These are phyloP conservation scores for Piromyces finnis DNA, from an alignment of 192 early-diverging fungal genomes.

Conservation along the genomic window DNA sequence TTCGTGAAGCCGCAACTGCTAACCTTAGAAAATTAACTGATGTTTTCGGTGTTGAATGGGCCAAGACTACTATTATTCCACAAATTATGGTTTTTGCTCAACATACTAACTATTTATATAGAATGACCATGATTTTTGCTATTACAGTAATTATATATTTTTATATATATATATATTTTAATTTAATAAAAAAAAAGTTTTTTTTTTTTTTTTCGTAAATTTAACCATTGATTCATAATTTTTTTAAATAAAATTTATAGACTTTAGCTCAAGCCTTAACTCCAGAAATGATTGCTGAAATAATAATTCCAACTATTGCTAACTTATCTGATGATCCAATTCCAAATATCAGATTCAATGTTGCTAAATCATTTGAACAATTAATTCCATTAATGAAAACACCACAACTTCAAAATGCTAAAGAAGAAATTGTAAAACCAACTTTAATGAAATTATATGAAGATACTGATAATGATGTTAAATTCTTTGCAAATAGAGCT, in stretches of 20 bases:
- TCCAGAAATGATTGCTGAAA: constrained; percentile 69
- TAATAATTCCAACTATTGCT: constrained; percentile 73
- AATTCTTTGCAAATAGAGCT: constrained; percentile 76
- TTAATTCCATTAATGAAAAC: constrained; percentile 57
- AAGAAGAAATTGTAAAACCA: constrained; percentile 58
- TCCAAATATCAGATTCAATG: constrained; percentile 99
- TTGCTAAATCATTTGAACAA: constrained; percentile 81
- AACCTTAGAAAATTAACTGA: constrained; percentile 92
- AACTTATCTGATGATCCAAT: constrained; percentile 79
- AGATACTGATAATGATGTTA: constrained; percentile 84
- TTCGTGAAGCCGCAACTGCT: constrained; percentile 87
- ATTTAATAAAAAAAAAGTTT: background rate
- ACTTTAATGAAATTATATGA: constrained; percentile 65
- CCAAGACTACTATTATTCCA: constrained; percentile 81
- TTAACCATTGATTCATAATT: too few species aligned
- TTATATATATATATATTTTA: background rate
- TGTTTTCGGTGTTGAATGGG: constrained; percentile 98
- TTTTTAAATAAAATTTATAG: constrained; percentile 9
- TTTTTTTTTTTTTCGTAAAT: too few species aligned
- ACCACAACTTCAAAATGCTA: constrained; percentile 32
- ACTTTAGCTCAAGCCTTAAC: constrained; percentile 75
- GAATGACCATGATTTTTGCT: constrained; percentile 96
- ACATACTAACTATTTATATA: constrained; percentile 88
- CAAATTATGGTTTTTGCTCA: constrained; percentile 77
- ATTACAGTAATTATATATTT: constrained; percentile 43